Conservation (phyloP, 768 basidiomycete genomes). For the Stropharia rugosoannulata region DNA sequence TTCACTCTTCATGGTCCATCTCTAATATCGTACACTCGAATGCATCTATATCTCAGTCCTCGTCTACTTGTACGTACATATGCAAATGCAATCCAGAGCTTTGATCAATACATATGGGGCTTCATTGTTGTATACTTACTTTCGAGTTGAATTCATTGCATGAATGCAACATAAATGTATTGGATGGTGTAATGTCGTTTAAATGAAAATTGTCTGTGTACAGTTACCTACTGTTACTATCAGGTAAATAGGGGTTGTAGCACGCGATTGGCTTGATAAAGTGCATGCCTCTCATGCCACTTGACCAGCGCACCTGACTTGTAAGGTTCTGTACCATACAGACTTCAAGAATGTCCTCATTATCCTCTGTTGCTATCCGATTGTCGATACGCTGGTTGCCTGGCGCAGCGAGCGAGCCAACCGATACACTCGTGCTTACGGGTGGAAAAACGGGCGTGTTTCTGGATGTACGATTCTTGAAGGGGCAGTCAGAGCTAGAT, state of each 20-base stretch:
- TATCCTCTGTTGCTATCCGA: not conserved
- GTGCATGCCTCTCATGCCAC: too few species aligned
- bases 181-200: too few species aligned
- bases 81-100: conserved; percentile 18
- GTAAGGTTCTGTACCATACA: too few species aligned
- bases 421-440: conserved; percentile 33
- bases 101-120: conserved; percentile 1
- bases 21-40: conserved; percentile 21
- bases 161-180: too few species aligned
- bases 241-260: too few species aligned
- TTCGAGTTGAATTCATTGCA: too few species aligned
- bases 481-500: conserved; percentile 25
- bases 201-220: too few species aligned
- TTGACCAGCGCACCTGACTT: too few species aligned
- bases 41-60: conserved; percentile 17
- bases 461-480: conserved; percentile 35
- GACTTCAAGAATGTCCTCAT: too few species aligned
- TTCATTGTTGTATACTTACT: not conserved
- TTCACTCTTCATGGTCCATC: conserved; percentile 16
- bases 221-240: too few species aligned
- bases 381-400: conserved; percentile 35
- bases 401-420: conserved; percentile 29
- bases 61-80: conserved; percentile 16
- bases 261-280: too few species aligned
- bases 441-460: conserved; percentile 28